These are phyloP conservation scores for Daldinia vernicosa DNA, from an alignment of 495 filamentous ascomycete genomes.

Conservation along the genomic window DNA sequence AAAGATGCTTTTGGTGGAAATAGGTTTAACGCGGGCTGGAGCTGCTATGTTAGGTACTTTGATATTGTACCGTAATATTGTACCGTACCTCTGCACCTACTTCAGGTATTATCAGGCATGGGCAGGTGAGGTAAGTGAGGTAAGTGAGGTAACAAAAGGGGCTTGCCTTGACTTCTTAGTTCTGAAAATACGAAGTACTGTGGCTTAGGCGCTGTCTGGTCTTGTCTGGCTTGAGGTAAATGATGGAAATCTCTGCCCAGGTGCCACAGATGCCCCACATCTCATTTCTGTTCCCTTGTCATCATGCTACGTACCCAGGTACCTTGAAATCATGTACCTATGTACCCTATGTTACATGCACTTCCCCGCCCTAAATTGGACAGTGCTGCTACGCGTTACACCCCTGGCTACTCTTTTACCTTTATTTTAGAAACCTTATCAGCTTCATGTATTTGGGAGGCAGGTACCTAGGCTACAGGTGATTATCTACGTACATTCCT, in stretches of 20 bases:
- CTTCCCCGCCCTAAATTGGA: conserved; percentile 24
- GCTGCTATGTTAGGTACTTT: conserved; percentile 13
- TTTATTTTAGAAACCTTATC: conserved; percentile 1
- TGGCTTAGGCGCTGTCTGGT: conserved; percentile 6
- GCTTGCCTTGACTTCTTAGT: background rate
- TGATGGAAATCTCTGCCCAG: conserved; percentile 1
- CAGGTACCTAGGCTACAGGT: no score
- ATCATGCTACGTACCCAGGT: background rate
- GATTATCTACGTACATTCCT: background rate
- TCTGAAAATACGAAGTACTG: background rate
- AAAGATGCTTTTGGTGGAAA: conserved; percentile 40
- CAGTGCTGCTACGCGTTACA: background rate
- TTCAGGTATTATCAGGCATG: conserved; percentile 1
- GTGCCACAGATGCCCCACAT: background rate
- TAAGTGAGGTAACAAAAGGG: background rate
- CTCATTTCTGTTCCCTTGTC: background rate
- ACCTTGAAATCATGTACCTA: background rate
- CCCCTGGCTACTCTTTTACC: conserved; percentile 14
- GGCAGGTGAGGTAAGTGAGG: background rate
- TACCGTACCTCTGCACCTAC: conserved; percentile 1
- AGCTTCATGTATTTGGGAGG: background rate
- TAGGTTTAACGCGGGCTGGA: conserved; percentile 41
- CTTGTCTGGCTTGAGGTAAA: background rate
- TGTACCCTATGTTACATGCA: background rate
- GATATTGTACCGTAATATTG: background rate